A percentile compares a stretch with the other conserved stretches of the same genome.
These are phyloP conservation scores for Phialemonium atrogriseum DNA, from an alignment of 2,329 filamentous ascomycete species.

Conservation along the genomic window DNA sequence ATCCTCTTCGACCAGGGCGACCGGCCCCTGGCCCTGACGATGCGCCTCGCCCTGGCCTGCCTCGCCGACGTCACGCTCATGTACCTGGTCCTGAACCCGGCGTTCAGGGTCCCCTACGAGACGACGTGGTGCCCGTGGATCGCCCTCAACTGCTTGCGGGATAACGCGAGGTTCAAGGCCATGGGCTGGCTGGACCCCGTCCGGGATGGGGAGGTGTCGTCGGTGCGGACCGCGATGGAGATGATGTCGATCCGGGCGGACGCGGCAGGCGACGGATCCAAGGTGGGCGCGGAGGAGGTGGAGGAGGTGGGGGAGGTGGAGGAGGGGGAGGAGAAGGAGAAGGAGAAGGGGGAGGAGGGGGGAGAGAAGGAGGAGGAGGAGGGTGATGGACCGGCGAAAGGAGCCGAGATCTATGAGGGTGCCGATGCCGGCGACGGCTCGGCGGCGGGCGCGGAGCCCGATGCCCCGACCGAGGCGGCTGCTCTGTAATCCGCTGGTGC, in stretches of 20 bases:
- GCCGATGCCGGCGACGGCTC: too few relatives aligned
- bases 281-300: conserved; percentile 1
- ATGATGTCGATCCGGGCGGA: background rate
- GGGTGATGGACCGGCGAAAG: too few relatives aligned
- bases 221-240: too few relatives aligned
- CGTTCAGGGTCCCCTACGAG: conserved; percentile 11
- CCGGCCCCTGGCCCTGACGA: conserved; percentile 7
- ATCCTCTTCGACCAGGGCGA: conserved; percentile 17
- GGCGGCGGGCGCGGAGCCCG: too few relatives aligned
- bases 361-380: background rate
- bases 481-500: too few relatives aligned
- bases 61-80: conserved; percentile 15
- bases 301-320: conserved; percentile 4
- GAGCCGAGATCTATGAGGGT: too few relatives aligned
- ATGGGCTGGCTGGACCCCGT: too few relatives aligned
- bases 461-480: too few relatives aligned
- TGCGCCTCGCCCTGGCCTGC: conserved; percentile 17
- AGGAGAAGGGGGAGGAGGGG: background rate
- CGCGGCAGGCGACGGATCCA: background rate
- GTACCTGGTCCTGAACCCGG: conserved; percentile 12
- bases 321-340: conserved; percentile 8
- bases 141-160: too few relatives aligned
- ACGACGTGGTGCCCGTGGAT: conserved; percentile 11
- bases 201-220: too few relatives aligned
- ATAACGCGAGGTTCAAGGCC: too few relatives aligned